These are phyloP conservation scores for Entophlyctis helioformis DNA, from an alignment of 192 early-diverging fungal species.

Conservation along the genomic window DNA sequence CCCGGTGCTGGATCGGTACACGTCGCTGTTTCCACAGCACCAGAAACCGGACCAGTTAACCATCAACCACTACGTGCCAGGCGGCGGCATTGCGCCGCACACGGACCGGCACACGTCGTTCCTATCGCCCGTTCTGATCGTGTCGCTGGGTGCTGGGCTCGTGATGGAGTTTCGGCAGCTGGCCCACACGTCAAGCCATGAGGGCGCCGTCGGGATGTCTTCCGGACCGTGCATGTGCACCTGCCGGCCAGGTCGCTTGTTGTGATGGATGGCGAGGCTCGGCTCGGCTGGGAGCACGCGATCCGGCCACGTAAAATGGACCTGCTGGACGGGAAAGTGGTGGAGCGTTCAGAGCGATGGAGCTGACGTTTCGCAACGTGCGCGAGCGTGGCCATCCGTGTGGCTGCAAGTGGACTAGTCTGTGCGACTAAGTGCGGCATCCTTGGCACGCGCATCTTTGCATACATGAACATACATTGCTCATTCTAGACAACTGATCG, in stretches of 20 bases:
- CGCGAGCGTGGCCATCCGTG: too few relatives aligned
- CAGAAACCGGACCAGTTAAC: constrained; percentile 35
- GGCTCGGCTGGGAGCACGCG: constrained; percentile 37
- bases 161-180: constrained; percentile 41
- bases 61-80: constrained; percentile 36
- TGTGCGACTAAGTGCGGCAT: too few relatives aligned
- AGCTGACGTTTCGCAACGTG: constrained; percentile 21
- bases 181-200: neutral
- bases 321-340: constrained; percentile 13
- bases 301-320: constrained; percentile 35
- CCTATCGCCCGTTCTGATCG: constrained; percentile 15
- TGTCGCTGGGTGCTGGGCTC: constrained; percentile 31
- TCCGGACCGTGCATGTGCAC: constrained; percentile 10
- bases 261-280: constrained; percentile 28
- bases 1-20: constrained; percentile 6
- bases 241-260: constrained; percentile 30
- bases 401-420: too few relatives aligned
- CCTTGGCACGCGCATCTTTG: too few relatives aligned
- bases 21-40: neutral
- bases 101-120: constrained; percentile 33
- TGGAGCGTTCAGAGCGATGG: constrained; percentile 5
- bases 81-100: constrained; percentile 41
- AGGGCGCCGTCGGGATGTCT: neutral
- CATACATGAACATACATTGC: too few relatives aligned
- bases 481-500: too few relatives aligned